Evolutionary conservation across 2,329 filamentous ascomycete genomes (phyloP).

Genomic region (Aspergillus calidoustus): DNA sequence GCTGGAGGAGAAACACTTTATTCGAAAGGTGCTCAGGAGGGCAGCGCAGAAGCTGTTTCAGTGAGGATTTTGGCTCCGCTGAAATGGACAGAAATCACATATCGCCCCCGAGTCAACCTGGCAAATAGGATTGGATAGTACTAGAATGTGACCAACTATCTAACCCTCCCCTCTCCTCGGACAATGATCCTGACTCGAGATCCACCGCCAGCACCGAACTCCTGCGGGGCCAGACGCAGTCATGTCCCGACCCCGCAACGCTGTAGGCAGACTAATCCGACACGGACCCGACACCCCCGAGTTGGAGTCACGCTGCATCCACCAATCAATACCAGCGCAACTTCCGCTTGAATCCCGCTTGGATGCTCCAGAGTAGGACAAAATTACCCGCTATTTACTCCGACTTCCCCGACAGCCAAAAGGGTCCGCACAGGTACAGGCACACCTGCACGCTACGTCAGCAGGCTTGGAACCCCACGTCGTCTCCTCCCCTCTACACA

Average conservation of each 20-base stretch:
- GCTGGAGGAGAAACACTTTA: not conserved
- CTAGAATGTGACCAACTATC: too few species aligned
- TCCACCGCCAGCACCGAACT: not conserved
- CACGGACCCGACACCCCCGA: not conserved
- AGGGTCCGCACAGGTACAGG: not conserved
- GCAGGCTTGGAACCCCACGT: not conserved
- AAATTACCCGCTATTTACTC: not conserved
- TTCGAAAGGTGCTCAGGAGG: not conserved
- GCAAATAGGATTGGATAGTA: too few species aligned
- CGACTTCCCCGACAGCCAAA: not conserved
- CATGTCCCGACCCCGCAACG: not conserved
- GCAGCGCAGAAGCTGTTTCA: not conserved
- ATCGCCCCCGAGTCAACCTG: too few species aligned
- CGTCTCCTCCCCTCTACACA: not conserved
- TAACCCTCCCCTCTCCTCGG: not conserved
- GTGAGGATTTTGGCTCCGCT: not conserved
- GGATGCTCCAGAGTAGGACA: not conserved
- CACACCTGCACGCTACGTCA: slow-evolving; percentile 5
- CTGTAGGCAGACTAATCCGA: not conserved
- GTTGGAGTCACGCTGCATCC: not conserved
- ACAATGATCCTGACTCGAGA: not conserved
- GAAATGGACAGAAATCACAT: too few species aligned
- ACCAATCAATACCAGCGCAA: not conserved
- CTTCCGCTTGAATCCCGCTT: not conserved
- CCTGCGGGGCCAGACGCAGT: not conserved